phyloP scores from a whole-genome alignment of 2,329 filamentous ascomycete genomes.

The Pestalotiopsis sp. region DNA sequence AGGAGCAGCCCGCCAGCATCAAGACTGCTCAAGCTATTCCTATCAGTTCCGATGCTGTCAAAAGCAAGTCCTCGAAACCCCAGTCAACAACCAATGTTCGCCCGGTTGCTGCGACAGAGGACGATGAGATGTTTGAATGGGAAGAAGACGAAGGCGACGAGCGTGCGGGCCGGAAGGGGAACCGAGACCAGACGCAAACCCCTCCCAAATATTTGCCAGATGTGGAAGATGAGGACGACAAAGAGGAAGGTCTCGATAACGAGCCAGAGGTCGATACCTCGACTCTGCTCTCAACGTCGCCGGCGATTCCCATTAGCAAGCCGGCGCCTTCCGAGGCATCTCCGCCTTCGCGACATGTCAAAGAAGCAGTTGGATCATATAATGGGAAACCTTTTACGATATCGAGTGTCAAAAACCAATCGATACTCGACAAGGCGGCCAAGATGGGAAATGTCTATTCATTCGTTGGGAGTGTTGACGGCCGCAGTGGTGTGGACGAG shows the following conservation, averaged over 20 bases:
- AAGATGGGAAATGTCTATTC: constrained; percentile 50
- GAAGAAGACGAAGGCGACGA: constrained; percentile 32
- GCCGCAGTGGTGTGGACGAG: constrained; percentile 52
- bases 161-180: constrained; percentile 13
- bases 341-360: constrained; percentile 35
- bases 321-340: constrained; percentile 30
- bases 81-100: not conserved
- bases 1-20: constrained; percentile 10
- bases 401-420: constrained; percentile 51
- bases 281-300: constrained; percentile 34
- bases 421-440: constrained; percentile 50
- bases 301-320: constrained; percentile 43
- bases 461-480: constrained; percentile 57
- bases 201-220: constrained; percentile 35
- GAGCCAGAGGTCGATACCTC: constrained; percentile 17
- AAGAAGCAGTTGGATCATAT: constrained; percentile 54
- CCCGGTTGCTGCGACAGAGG: constrained; percentile 33
- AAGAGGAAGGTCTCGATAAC: constrained; percentile 20
- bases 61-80: not conserved
- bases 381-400: constrained; percentile 56
- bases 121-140: constrained; percentile 48
- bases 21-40: constrained; percentile 4
- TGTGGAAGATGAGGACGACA: constrained; percentile 35
- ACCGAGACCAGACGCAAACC: constrained; percentile 25
- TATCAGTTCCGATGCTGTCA: not conserved